These are phyloP conservation scores for Acorus gramineus DNA, from an alignment of 106 monocot species.

Conservation along the genomic window DNA sequence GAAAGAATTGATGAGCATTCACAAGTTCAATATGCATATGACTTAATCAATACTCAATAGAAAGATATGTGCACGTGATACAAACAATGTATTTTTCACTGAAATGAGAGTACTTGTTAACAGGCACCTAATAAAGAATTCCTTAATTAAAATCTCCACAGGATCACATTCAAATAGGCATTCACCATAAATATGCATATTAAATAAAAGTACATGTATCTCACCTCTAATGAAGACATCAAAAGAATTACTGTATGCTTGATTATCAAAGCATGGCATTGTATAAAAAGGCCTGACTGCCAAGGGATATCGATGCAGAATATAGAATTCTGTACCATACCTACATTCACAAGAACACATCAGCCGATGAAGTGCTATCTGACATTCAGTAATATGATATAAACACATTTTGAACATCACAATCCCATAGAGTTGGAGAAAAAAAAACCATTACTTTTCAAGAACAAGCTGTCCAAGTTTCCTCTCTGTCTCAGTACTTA, in stretches of 20 bases:
- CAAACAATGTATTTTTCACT: too few relatives aligned
- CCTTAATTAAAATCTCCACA: too few relatives aligned
- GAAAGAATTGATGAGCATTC: too few relatives aligned
- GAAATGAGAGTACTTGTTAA: too few relatives aligned
- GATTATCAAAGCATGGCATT: slow-evolving; percentile 89
- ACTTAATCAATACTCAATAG: too few relatives aligned
- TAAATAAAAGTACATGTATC: slow-evolving; percentile 5
- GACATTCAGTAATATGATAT: background rate
- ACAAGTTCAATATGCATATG: too few relatives aligned
- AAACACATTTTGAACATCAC: background rate
- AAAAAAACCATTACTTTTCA: slow-evolving; percentile 46
- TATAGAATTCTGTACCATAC: slow-evolving; percentile 86
- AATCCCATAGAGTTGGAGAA: background rate
- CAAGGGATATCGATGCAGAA: slow-evolving; percentile 82
- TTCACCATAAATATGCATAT: too few relatives aligned
- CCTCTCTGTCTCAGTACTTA: slow-evolving; percentile 87
- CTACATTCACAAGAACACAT: slow-evolving; percentile 25
- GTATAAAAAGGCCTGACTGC: slow-evolving; percentile 95
- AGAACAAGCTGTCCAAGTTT: slow-evolving; percentile 84
- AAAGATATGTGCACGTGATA: too few relatives aligned
- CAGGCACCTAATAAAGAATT: too few relatives aligned
- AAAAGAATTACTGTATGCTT: slow-evolving; percentile 81
- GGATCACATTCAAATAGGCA: too few relatives aligned
- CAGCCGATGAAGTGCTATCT: too few relatives aligned
- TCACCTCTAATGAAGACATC: slow-evolving; percentile 98